Base-by-base conservation (phyloP, 306 rosid species). In the Vicia villosa region DNA sequence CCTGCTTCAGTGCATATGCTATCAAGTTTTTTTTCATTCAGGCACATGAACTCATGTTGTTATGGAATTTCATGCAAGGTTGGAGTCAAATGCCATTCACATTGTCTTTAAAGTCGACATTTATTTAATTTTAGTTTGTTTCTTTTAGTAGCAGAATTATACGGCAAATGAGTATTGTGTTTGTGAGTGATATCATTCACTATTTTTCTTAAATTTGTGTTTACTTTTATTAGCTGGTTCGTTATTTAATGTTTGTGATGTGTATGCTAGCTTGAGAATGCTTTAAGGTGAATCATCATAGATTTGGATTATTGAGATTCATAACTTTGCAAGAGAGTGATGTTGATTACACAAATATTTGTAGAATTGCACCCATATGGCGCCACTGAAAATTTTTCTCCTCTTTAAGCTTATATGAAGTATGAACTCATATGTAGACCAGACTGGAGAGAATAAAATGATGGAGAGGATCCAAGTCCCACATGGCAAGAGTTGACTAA, bases 1-100 rank as follows among this genome's bases (percentile, higher is more conserved):
- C 81, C 75, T 94, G 97, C 89, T 41, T 87, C 77, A 68, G 83
- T 77, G 96, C 92, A 36, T 83, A 87, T 86, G 83, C 83, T 37
- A 75, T 83, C 5, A 94, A 87, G 83, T 24, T 81, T 73, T 41
- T 87, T 13, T 83, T 82, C 75, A 70, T 88, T 12, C 78, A 72
- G 73, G 58, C 82, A 61, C 68, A 64, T 57, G 77, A 84, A 64
- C 74, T 79, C 81, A 80, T 77, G 67, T 73, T 77, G 45, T 16
- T 62, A 76, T 59, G 77, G 77, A 58, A 69, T 22, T 50, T 57
- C 34, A 51, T 51, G 24, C 70, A 59, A 40, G 74, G 70, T 37
- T 55, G 58, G 81, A 40, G 65, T 56, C 70, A 69, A 70, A 62
- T 61, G 17, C 68, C 72, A 15, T 54, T 17, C 60, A 45, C 56